phyloP scores from a whole-genome alignment of 352 stramenopile species.

The Phytophthora melonis region DNA sequence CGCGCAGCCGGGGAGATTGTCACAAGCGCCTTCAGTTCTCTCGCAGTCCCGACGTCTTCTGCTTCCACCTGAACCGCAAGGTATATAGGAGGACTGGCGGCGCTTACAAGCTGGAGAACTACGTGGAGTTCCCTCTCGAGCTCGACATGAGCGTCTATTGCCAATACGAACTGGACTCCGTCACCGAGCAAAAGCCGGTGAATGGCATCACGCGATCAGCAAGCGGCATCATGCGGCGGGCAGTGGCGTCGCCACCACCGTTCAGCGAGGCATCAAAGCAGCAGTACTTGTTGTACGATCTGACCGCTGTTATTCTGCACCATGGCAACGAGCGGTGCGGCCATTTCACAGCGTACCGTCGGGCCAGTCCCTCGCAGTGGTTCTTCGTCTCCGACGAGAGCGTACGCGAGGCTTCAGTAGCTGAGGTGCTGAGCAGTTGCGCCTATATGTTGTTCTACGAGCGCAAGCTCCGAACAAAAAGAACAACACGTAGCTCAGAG shows the following conservation, averaged over 20 bases:
- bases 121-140: conserved; percentile 83
- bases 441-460: conserved; percentile 94
- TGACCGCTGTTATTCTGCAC: conserved; percentile 86
- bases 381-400: conserved; percentile 89
- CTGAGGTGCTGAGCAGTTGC: conserved; percentile 78
- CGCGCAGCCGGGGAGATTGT: conserved; percentile 55
- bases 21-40: conserved; percentile 83
- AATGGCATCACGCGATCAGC: conserved; percentile 8
- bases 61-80: conserved; percentile 91
- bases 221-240: conserved; percentile 22
- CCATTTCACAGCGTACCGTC: conserved; percentile 89
- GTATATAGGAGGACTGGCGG: conserved; percentile 78
- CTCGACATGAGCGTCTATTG: conserved; percentile 84
- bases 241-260: conserved; percentile 5
- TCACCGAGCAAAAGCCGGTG: conserved; percentile 33
- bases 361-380: conserved; percentile 65
- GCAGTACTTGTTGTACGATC: conserved; percentile 70
- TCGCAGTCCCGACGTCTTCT: conserved; percentile 83
- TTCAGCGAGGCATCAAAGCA: conserved; percentile 34
- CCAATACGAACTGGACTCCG: conserved; percentile 61
- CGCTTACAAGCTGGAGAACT: conserved; percentile 81
- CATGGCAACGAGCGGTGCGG: conserved; percentile 87
- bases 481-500: conserved; percentile 40
- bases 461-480: conserved; percentile 65
- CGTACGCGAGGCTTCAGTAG: conserved; percentile 61